Conservation (phyloP, 2,329 filamentous ascomycete genomes). For the Ophiostoma pallidulum region DNA sequence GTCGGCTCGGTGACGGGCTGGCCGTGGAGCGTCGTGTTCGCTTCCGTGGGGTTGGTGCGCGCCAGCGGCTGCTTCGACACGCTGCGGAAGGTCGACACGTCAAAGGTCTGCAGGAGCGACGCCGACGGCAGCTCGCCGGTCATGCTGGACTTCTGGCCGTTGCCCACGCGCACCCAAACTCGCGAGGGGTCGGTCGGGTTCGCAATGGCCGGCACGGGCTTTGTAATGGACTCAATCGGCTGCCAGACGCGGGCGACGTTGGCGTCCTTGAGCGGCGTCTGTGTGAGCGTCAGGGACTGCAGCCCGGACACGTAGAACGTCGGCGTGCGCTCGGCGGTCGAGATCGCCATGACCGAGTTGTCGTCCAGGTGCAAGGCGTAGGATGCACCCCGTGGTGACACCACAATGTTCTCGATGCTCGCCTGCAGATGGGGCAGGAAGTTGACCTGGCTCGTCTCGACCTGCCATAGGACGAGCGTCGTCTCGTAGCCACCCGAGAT, state of each 20-base stretch:
- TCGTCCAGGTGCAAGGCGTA: conserved; percentile 83
- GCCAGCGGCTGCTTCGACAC: conserved; percentile 81
- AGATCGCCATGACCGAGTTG: conserved; percentile 84
- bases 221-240: conserved; percentile 32
- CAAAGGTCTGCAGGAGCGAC: conserved; percentile 70
- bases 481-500: conserved; percentile 89
- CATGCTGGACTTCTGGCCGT: conserved; percentile 40
- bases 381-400: conserved; percentile 69
- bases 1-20: conserved; percentile 66
- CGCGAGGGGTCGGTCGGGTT: conserved; percentile 54
- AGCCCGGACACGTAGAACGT: conserved; percentile 77
- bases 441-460: conserved; percentile 74
- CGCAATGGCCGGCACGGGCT: conserved; percentile 50
- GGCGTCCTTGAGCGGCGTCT: conserved; percentile 41
- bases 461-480: conserved; percentile 83
- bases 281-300: conserved; percentile 51
- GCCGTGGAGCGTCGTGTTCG: conserved; percentile 65
- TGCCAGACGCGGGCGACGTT: conserved; percentile 44
- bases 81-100: conserved; percentile 69
- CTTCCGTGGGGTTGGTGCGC: conserved; percentile 74
- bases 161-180: conserved; percentile 59
- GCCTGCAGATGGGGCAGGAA: conserved; percentile 85
- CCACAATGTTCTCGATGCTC: conserved; percentile 71
- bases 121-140: conserved; percentile 32
- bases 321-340: conserved; percentile 79